Base-by-base conservation (phyloP, 495 filamentous ascomycete species). In the Saxophila tyrrhenica region DNA sequence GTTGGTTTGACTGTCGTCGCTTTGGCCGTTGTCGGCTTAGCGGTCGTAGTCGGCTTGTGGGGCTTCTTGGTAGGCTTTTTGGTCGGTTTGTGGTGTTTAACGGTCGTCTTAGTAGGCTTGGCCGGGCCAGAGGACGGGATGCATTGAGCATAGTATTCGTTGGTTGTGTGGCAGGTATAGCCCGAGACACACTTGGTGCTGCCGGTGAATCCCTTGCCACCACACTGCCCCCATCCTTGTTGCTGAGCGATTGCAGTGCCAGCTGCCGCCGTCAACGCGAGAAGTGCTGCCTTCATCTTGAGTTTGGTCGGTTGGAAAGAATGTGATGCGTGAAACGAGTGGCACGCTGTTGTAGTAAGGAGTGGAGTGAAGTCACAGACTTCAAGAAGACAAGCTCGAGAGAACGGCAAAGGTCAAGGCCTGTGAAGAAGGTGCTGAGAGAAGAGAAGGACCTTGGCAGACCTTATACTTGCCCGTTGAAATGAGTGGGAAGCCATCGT, bases 141-240 rank as follows among this genome's bases (percentile, higher is more conserved):
- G 35, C 60, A 62, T 48, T 62, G 60, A 17, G 60, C 56, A 52
- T 62, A 62, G 52, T 56, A 62, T 2, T 19, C 13, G 49, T 60
- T 60, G 10, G n/a, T 25, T 2, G 15, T 29, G 23, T 21, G 16
- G 48, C 60, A 62, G 24, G 25, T 42, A 25, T 49, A 59, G 11
- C 60, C 60, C 22, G 60, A 55, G 21, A 54, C 57, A 25, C 60
- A 62, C 15, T 32, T 45, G 10, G 59, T 62, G n/a, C 45, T 50
- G 25, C 59, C 59, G 41, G 50, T 47, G 16, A 21, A 62, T 32
- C 35, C 45, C n/a, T 51, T 41, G 23, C 60, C 60, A 39, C 60
- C 60, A 39, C 58, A 62, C 43, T 58, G 59, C 15, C 44, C 57
- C 38, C 57, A 62, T 11, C 49, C 57, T 21, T 51, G 15, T n/a